A percentile compares a stretch with the other conserved stretches of the same genome.
Evolutionary conservation across 2,329 filamentous ascomycete genomes (phyloP).

Genomic region (Dactylellina haptotyla): DNA sequence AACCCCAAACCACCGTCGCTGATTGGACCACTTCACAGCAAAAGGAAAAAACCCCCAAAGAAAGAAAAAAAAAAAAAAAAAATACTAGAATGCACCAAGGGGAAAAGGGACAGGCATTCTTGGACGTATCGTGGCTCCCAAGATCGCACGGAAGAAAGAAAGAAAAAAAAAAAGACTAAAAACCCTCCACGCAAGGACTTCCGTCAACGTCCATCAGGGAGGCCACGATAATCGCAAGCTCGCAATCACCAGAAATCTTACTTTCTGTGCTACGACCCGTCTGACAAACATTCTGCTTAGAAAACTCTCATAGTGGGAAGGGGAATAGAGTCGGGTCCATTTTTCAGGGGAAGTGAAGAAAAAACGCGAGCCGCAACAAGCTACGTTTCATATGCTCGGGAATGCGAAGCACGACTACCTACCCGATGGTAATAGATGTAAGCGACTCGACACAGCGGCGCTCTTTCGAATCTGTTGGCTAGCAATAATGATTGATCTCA

Average conservation of each 20-base stretch:
- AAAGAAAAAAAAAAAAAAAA: not conserved
- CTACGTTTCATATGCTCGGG: constrained; percentile 37
- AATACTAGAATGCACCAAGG: not conserved
- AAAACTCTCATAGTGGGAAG: constrained; percentile 7
- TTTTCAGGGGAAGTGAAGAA: constrained; percentile 28
- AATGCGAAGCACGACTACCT: constrained; percentile 41
- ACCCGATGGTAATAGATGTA: constrained; percentile 28
- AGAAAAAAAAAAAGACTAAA: not conserved
- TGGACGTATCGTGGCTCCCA: not conserved
- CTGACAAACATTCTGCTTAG: not conserved
- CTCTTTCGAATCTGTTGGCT: constrained; percentile 7
- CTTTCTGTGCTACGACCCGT: constrained; percentile 19
- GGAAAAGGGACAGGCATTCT: not conserved
- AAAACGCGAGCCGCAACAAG: constrained; percentile 50
- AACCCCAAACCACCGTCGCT: not conserved
- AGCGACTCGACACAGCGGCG: constrained; percentile 30
- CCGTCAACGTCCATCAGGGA: constrained; percentile 9
- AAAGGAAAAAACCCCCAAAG: constrained; percentile 6
- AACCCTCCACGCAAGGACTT: not conserved
- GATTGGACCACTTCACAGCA: not conserved
- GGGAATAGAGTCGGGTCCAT: not conserved
- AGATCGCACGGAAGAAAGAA: not conserved
- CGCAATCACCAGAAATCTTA: constrained; percentile 10
- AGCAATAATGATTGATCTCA: constrained; percentile 35
- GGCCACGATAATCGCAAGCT: not conserved